Percentiles rank a stretch among this genome's conserved stretches.
phyloP scores from a whole-genome alignment of 2,329 filamentous ascomycete genomes.

The Tolypocladium paradoxum region DNA sequence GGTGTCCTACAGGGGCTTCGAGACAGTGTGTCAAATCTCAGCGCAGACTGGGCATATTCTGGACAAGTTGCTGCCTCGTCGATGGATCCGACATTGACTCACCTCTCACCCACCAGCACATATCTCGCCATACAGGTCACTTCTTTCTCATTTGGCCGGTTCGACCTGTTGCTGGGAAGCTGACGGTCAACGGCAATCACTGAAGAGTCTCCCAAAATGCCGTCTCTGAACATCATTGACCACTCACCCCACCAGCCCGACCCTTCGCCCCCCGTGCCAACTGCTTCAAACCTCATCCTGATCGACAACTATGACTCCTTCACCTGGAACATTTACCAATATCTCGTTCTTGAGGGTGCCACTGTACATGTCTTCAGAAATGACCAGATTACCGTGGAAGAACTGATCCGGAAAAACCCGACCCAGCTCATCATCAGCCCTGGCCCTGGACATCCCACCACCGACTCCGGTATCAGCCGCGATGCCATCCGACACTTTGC shows the following conservation, averaged over 20 bases:
- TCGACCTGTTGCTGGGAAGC: background rate
- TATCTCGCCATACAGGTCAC: background rate
- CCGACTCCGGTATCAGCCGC: constrained; percentile 87
- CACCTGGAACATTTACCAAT: constrained; percentile 99
- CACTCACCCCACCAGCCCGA: constrained; percentile 81
- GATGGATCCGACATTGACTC: background rate
- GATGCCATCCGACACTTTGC: constrained; percentile 84
- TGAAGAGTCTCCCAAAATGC: constrained; percentile 27
- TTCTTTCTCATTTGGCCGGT: background rate
- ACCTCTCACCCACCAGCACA: constrained; percentile 8
- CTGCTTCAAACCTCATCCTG: constrained; percentile 81
- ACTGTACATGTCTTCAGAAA: constrained; percentile 84
- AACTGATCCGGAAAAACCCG: constrained; percentile 72
- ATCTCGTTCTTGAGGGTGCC: constrained; percentile 90
- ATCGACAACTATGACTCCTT: constrained; percentile 99
- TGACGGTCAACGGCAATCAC: background rate
- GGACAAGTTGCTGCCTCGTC: too few species aligned
- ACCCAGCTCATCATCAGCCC: constrained; percentile 93
- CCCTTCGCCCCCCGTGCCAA: constrained; percentile 59
- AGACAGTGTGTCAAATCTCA: background rate
- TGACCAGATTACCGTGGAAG: constrained; percentile 77
- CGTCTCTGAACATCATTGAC: constrained; percentile 48
- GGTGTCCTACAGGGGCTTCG: background rate
- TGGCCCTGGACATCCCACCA: constrained; percentile 83
- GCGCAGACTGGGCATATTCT: background rate